Conservation (phyloP, 2,329 filamentous ascomycete genomes). For the Trichoderma citrinoviride region DNA sequence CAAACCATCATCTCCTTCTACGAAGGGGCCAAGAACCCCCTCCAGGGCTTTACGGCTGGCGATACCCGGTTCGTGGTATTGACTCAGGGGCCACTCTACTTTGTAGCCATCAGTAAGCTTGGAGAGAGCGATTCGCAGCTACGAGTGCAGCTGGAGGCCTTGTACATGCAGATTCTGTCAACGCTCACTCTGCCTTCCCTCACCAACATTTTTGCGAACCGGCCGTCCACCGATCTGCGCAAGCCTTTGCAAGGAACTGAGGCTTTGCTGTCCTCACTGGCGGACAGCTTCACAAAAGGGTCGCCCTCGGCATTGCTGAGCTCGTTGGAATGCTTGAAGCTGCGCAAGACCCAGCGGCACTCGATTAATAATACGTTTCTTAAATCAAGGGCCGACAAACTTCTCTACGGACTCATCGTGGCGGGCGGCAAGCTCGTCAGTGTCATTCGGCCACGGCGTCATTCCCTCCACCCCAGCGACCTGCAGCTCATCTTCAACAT, state of each 20-base stretch:
- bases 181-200: slow-evolving; percentile 87
- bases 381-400: slow-evolving; percentile 69
- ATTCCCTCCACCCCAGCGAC: slow-evolving; percentile 93
- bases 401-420: slow-evolving; percentile 91
- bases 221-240: slow-evolving; percentile 90
- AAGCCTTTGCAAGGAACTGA: slow-evolving; percentile 90
- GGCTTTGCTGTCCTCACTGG: slow-evolving; percentile 81
- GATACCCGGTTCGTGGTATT: slow-evolving; percentile 80
- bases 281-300: slow-evolving; percentile 90
- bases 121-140: slow-evolving; percentile 91
- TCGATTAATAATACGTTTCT: slow-evolving; percentile 84
- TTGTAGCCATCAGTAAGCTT: slow-evolving; percentile 88
- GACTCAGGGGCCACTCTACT: slow-evolving; percentile 82
- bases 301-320: slow-evolving; percentile 86
- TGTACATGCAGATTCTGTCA: slow-evolving; percentile 98
- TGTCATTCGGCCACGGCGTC: slow-evolving; percentile 88
- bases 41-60: slow-evolving; percentile 84
- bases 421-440: slow-evolving; percentile 91
- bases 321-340: slow-evolving; percentile 86
- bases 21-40: slow-evolving; percentile 71
- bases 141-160: slow-evolving; percentile 79
- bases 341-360: slow-evolving; percentile 83
- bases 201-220: slow-evolving; percentile 80
- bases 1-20: slow-evolving; percentile 99
- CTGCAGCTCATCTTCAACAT: slow-evolving; percentile 98